These are phyloP conservation scores for Rauvolfia tetraphylla DNA, from an alignment of 257 asterid genomes.

Conservation along the genomic window DNA sequence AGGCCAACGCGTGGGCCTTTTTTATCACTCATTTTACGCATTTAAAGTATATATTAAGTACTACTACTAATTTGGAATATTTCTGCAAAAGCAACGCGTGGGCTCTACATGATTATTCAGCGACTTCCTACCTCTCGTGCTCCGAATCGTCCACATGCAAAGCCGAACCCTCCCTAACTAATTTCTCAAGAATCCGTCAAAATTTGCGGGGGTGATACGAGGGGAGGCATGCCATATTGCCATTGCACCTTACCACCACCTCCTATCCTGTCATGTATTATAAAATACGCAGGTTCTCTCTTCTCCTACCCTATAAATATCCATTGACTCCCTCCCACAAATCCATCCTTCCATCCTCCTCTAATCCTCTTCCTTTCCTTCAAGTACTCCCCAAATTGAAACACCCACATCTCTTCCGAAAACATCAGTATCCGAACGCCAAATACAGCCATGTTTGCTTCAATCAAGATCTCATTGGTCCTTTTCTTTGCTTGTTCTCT, in stretches of 20 bases:
- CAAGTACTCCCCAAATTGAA: neutral
- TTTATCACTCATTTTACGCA: too few species aligned
- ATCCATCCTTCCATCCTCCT: neutral
- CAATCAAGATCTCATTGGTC: slow-evolving; percentile 40
- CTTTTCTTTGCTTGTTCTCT: slow-evolving; percentile 38
- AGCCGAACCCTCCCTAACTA: neutral
- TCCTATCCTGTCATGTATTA: neutral
- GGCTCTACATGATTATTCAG: neutral
- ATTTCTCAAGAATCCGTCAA: slow-evolving; percentile 11
- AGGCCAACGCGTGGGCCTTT: too few species aligned
- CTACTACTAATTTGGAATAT: neutral
- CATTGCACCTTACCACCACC: too few species aligned
- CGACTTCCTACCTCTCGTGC: neutral
- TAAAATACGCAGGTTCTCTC: neutral
- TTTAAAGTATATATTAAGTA: too few species aligned
- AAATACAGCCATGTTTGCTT: slow-evolving; percentile 39
- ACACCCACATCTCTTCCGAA: neutral
- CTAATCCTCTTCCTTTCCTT: neutral
- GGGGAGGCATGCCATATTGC: too few species aligned
- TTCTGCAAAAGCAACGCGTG: neutral
- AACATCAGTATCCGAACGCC: too few species aligned
- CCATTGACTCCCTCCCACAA: slow-evolving; percentile 9
- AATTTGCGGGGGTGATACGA: neutral
- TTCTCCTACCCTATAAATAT: slow-evolving; percentile 9
- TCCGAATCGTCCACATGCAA: neutral